phyloP scores from a whole-genome alignment of 164 flowering plant genomes.

The Umbilicus rupestris region DNA sequence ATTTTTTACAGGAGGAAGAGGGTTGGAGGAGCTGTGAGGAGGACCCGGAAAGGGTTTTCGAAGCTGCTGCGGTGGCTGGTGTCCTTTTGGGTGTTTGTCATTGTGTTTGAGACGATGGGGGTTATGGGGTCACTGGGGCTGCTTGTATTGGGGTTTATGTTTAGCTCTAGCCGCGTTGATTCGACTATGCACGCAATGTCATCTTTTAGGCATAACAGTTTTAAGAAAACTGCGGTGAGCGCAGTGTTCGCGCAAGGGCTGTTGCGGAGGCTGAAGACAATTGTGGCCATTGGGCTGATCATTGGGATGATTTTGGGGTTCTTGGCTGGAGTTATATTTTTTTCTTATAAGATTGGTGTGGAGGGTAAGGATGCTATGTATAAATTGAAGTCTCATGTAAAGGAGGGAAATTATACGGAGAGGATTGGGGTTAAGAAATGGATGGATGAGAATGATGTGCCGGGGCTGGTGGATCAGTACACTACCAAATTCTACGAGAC shows the following conservation, averaged over 20 bases:
- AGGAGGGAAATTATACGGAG: constrained; percentile 77
- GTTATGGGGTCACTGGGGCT: constrained; percentile 38
- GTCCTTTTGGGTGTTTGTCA: constrained; percentile 63
- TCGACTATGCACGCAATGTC: constrained; percentile 59
- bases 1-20: constrained; percentile 29
- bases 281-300: constrained; percentile 82
- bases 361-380: constrained; percentile 91
- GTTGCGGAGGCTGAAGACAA: constrained; percentile 56
- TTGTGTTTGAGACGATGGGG: constrained; percentile 61
- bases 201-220: constrained; percentile 43
- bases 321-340: constrained; percentile 57
- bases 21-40: constrained; percentile 16
- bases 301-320: constrained; percentile 63
- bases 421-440: constrained; percentile 76
- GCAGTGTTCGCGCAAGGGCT: constrained; percentile 56
- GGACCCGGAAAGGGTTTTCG: constrained; percentile 46
- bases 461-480: constrained; percentile 72
- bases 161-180: constrained; percentile 36
- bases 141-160: constrained; percentile 47
- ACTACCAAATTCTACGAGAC: constrained; percentile 59
- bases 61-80: constrained; percentile 62
- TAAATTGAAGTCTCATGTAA: constrained; percentile 65
- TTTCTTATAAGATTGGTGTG: constrained; percentile 81
- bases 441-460: constrained; percentile 92
- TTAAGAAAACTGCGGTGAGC: constrained; percentile 38